A percentile compares a stretch with the other conserved stretches of the same genome.
Evolutionary conservation across 345 rosid genomes (phyloP).

Genomic region (Acer campestre): DNA sequence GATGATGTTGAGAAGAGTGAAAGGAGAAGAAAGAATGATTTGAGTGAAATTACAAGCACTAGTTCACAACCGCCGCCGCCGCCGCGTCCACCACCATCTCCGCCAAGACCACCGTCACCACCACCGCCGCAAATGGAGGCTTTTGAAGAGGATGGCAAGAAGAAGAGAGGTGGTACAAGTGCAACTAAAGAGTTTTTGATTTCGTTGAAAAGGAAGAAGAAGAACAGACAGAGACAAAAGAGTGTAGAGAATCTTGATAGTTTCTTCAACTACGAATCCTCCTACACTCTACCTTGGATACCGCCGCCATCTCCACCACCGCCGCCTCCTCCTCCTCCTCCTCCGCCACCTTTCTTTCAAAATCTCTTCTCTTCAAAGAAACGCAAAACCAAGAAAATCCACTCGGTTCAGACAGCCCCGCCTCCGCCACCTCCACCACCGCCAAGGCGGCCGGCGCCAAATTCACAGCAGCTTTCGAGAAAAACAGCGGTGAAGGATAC

Average conservation of each 20-base stretch:
- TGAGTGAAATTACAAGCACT: not conserved
- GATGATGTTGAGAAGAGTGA: conserved; percentile 25
- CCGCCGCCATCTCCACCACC: conserved; percentile 39
- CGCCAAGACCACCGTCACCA: conserved; percentile 4
- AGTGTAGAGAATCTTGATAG: conserved; percentile 78
- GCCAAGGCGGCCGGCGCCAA: not conserved
- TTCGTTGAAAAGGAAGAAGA: conserved; percentile 55
- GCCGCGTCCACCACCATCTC: conserved; percentile 22
- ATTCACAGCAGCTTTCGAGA: not conserved
- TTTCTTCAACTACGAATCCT: conserved; percentile 47
- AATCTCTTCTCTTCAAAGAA: conserved; percentile 66
- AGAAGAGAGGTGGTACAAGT: conserved; percentile 55
- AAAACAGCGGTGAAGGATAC: conserved; percentile 27
- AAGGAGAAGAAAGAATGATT: conserved; percentile 17
- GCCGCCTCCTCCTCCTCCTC: conserved; percentile 55
- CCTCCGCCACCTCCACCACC: conserved; percentile 46
- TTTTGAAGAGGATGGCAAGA: conserved; percentile 25
- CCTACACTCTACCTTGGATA: conserved; percentile 15
- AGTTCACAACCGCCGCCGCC: conserved; percentile 16
- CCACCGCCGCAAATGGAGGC: conserved; percentile 20
- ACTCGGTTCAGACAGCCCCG: conserved; percentile 40
- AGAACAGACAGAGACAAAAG: conserved; percentile 78
- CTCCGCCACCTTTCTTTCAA: conserved; percentile 55
- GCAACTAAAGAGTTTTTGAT: conserved; percentile 61
- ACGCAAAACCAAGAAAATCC: conserved; percentile 47